These are phyloP conservation scores for Metroxylon sagu DNA, from an alignment of 176 grass and related monocot species.

Conservation along the genomic window DNA sequence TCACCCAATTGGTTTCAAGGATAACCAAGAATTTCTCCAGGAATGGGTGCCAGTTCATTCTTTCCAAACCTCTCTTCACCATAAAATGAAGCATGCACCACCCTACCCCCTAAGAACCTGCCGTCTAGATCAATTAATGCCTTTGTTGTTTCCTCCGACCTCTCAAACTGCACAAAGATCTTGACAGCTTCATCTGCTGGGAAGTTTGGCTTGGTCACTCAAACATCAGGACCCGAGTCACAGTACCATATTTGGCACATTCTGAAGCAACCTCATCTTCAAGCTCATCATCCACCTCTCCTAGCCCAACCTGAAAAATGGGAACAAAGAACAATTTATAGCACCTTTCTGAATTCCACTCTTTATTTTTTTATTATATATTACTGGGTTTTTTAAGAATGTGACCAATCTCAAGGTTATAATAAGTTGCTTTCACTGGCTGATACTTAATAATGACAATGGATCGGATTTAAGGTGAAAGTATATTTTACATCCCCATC, in stretches of 20 bases:
- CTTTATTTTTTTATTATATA: too few relatives aligned
- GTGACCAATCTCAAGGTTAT: too few relatives aligned
- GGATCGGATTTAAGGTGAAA: too few relatives aligned
- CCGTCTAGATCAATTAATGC: conserved; percentile 70
- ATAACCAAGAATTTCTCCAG: conserved; percentile 70
- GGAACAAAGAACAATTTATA: too few relatives aligned
- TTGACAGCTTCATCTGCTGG: conserved; percentile 68
- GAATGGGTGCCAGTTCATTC: conserved; percentile 77
- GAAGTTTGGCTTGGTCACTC: conserved; percentile 71
- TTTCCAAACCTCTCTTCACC: conserved; percentile 66
- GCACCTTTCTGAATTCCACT: too few relatives aligned
- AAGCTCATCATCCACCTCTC: conserved; percentile 87
- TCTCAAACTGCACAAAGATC: conserved; percentile 83
- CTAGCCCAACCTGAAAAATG: conserved; percentile 64
- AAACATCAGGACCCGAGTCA: conserved; percentile 76
- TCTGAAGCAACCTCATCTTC: conserved; percentile 85
- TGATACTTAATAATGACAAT: too few relatives aligned
- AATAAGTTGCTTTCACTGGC: too few relatives aligned
- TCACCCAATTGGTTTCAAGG: conserved; percentile 5
- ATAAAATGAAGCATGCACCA: conserved; percentile 64
- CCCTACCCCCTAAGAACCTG: conserved; percentile 70
- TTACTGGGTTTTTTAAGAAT: too few relatives aligned
- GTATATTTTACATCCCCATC: too few relatives aligned
- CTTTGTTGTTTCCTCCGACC: conserved; percentile 72
- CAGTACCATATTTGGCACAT: conserved; percentile 68